Conservation (phyloP, 2,329 filamentous ascomycete genomes). For the Thelonectria rubi region DNA sequence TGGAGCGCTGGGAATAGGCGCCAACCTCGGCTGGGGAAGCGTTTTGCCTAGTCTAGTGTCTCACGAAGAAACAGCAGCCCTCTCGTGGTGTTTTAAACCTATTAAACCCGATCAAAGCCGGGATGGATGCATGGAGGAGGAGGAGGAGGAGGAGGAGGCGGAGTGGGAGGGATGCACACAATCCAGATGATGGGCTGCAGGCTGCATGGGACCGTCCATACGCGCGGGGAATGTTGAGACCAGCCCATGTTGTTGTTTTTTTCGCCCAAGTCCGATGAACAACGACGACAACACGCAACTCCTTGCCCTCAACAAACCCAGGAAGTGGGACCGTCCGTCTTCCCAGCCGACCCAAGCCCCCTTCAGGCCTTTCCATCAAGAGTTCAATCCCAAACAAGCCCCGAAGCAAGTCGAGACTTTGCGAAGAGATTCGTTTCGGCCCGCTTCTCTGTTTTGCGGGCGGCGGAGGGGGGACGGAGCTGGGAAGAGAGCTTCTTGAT, state of each 20-base stretch:
- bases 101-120: conserved; percentile 11
- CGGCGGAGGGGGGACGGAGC: conserved; percentile 5
- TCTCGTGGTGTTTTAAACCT: conserved; percentile 2
- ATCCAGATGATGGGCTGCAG: too few species aligned
- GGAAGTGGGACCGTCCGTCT: neutral
- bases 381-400: too few species aligned
- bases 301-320: neutral
- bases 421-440: neutral
- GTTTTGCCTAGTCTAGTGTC: too few species aligned
- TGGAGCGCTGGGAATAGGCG: neutral
- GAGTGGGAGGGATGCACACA: too few species aligned
- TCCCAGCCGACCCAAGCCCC: neutral
- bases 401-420: neutral
- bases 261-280: neutral
- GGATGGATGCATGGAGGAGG: neutral
- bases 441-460: conserved; percentile 9
- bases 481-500: conserved; percentile 19
- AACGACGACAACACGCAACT: neutral
- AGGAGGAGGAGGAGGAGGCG: neutral
- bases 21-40: conserved; percentile 28
- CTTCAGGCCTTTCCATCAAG: too few species aligned
- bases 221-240: neutral
- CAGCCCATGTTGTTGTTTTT: neutral
- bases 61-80: neutral
- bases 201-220: too few species aligned